Evolutionary conservation across 192 early-diverging fungal genomes (phyloP), one percentile per base, ranked within the genome.

Genomic region (Dimargaris xerosporica): DNA sequence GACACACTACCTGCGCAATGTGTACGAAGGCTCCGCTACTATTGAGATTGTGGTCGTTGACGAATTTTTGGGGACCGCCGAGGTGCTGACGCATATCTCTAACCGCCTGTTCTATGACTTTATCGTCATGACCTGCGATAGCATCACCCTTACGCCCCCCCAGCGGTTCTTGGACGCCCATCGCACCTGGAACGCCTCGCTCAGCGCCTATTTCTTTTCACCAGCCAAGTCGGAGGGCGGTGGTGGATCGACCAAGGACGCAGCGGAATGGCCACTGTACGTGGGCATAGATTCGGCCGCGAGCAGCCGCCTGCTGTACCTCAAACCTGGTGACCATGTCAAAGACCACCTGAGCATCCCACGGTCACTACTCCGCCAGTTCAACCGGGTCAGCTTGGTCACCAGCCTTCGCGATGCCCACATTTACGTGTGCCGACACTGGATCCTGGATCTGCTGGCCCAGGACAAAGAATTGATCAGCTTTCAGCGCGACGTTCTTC

Each of bases 121-220:
- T 51, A 85, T 99, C 46, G 86, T 98, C 12, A 72, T 98, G 48
- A 81, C 85, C 56, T 96, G 92, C 70, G 96, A 99, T 72, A 67
- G 92, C 39, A 77, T 95, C 44, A 86, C 90, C n/a, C 86, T 91
- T 34, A 75, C 92, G 16, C 79, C 86, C 10, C 85, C 94, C 34
- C 83, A 85, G 63, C 79, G 83, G 41, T 75, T 99, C 50, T 72
- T 99, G 65, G 90, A 98, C 70, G 71, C 81, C 61, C 87, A 89
- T 67, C 88, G 91, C 28, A 71, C 84, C 21, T 76, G 82, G 28
- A 82, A 85, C 47, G 86, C 93, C 17, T 82, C 96, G 19, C 77
- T 89, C 46, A 86, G 88, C 0, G 78, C 88, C 2, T 61, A 96
- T 61, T 88, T 94, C 67, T 96, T 86, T 67, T 90, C 91, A 62